A percentile compares a stretch with the other conserved stretches of the same genome.
phyloP scores from a whole-genome alignment of 768 basidiomycete species.

The Suillus placidus region DNA sequence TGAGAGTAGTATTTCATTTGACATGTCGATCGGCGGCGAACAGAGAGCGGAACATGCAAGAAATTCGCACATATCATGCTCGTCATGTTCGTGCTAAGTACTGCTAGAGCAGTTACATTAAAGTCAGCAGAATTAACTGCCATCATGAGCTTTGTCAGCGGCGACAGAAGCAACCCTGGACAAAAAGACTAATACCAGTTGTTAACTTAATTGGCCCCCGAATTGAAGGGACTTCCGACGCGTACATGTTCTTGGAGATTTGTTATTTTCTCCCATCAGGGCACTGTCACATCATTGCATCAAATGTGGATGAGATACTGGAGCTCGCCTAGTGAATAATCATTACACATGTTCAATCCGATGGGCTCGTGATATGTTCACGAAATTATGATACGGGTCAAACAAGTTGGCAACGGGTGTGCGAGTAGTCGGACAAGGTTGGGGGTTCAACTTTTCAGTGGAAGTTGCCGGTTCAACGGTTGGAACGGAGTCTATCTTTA shows the following conservation, averaged over 20 bases:
- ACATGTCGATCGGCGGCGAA: neutral
- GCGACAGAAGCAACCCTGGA: neutral
- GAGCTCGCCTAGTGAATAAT: neutral
- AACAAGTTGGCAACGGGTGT: neutral
- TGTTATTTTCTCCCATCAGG: neutral
- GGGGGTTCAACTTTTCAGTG: neutral
- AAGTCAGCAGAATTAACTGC: neutral
- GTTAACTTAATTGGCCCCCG: neutral
- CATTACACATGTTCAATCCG: neutral
- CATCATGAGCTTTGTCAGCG: neutral
- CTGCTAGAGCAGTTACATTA: neutral
- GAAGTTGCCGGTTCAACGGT: neutral
- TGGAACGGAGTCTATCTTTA: neutral
- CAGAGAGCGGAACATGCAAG: too few relatives aligned
- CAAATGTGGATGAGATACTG: neutral
- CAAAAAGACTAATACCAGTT: neutral
- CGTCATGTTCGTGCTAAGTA: neutral
- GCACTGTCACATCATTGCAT: neutral
- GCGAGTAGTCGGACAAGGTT: neutral
- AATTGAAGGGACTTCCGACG: neutral
- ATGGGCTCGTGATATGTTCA: neutral
- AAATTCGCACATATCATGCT: neutral
- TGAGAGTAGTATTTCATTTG: neutral
- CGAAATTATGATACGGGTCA: neutral
- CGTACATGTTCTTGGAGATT: neutral